Base-by-base conservation (phyloP, 768 basidiomycete species). In the Cystobasidium onofrii region DNA sequence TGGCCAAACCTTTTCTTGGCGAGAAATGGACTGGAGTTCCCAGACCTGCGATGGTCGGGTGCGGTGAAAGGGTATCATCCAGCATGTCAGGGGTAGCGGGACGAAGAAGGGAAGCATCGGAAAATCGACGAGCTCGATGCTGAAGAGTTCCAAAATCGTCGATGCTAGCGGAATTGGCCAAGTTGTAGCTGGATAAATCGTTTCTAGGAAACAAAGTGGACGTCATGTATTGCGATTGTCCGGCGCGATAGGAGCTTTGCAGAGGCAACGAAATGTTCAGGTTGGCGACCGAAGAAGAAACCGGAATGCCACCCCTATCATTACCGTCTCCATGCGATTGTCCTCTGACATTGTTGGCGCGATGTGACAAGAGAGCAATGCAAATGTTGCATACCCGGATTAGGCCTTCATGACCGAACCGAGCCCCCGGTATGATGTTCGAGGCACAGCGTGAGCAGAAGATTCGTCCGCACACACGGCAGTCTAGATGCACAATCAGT, bases 361-460 rank as follows among this genome's bases (percentile, higher is more conserved):
- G 89, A 6, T 89, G 91, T 75, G 88, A 90, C 67, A 94, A 86
- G 81, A 92, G 92, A 76, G 90, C 89, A n/a, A 95, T 84, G 81
- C 95, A 98, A 17, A 96, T 83, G 78, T 97, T 97, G 82, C 96
- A 99, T 10, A 96, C 90, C 70, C 96, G 87, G 64, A 99, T 86
- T 86, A 90, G 91, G n/a, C 92, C 92, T 66, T 95, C 90, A 74
- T 92, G 89, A 2, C 94, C 93, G 78, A 96, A 97, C 7, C 93
- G 88, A 15, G 88, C 85, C 18, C 92, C 94, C 76, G 93, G 94
- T 81, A 98, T 93, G 77, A 96, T 90, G 78, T 96, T 95, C 34
- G 92, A 94, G 1, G 96, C 93, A 81, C 96, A 99, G 10, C 92
- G 87, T 36, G 91, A 92, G 81, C 96, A 99, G 80, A 97, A 99